Evolutionary conservation across 2,329 filamentous ascomycete genomes (phyloP), one percentile per base, ranked within the genome.

Genomic region (Botrytis galanthina): DNA sequence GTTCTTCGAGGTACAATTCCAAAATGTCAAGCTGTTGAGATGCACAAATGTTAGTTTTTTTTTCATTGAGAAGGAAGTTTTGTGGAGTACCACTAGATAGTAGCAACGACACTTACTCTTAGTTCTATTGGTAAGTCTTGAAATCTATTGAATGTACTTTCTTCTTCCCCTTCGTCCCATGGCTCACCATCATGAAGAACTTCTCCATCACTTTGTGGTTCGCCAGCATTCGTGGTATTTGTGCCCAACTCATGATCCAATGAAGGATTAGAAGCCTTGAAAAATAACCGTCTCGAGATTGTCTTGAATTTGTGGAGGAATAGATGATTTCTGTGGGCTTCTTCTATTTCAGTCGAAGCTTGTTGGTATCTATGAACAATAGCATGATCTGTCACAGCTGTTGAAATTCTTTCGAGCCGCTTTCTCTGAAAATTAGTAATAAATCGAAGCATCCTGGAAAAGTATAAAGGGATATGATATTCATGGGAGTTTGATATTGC

Each of bases 21-120:
- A 26, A 57, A 10, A 69, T 44, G 26, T 12, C 48, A 12, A 69
- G 66, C 66, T 69, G 29, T 57, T 22, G 1, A 37, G 22, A 42
- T 26, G 1, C 14, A 35, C 1, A 26, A 26, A 7, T 20, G 20
- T 69, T n/a, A 69, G 48, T 18, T 44, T 7, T 42, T 42, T 2
- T 4, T 12, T 42, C 1, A 44, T 32, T 29, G 5, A 2, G 9
- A 1, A 22, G 6, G 18, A 9, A 3, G 2, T 32, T 0, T 2
- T 32, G 22, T 26, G 3, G 7, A 57, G 5, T 7, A 20, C 3
- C 22, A 6, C 0, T 9, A 3, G 1, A 16, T 32, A 26, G 1
- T 26, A 26, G 4, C 3, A 57, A 32, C 0, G 1, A 18, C 0
- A 32, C 37, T 5, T 57, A 69, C 66, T 12, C 48, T 57, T 1